Evolutionary conservation across 1,284 basidiomycete species (phyloP), one percentile per base, ranked within the genome.

Genomic region (Tausonia pullulans): DNA sequence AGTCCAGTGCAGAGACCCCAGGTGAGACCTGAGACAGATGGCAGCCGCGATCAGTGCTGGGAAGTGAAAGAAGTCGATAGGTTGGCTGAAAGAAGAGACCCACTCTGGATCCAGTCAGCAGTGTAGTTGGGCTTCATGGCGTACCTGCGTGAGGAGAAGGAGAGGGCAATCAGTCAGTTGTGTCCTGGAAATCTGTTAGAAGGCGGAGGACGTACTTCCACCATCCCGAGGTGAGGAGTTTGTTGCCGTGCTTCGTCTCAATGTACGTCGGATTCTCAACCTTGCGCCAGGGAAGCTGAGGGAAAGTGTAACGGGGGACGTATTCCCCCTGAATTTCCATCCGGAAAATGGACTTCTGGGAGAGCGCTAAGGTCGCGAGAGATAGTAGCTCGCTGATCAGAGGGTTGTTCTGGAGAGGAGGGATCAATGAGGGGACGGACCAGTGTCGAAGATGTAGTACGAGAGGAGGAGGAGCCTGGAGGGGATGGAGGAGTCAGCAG

Each of bases 341-440:
- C 73, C 93, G 91, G 82, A 96, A 96, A 68, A 87, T 85, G 69
- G 90, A 94, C 80, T 98, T 99, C 74, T 99, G 95, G 3, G 92
- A 86, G 91, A 96, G 97, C 7, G 91, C 57, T 95, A 84, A 98
- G 98, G 69, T 87, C 84, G 69, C 87, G 90, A 13, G 61, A 54
- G 62, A 48, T 16, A 54, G 51, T 16, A 52, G n/a, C n/a, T 8
- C 5, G 9, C 5, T 52, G 10, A 52, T 8, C 51, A 52, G n/a
- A n/a, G 51, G 27, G 62, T 87, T 87, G 27, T 88, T 88, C 71
- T 89, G 88, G 14, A 86, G 86, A 74, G 91, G 87, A 8, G n/a
- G 9, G n/a, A n/a, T n/a, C 46, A 7, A 7, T 13, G 13, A 48
- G 7, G 46, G 16, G 14, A 79, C 84, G 66, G 68, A 88, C 88